These are phyloP conservation scores for Candida coquimbonensis DNA, from an alignment of 805 yeast species.

Conservation along the genomic window DNA sequence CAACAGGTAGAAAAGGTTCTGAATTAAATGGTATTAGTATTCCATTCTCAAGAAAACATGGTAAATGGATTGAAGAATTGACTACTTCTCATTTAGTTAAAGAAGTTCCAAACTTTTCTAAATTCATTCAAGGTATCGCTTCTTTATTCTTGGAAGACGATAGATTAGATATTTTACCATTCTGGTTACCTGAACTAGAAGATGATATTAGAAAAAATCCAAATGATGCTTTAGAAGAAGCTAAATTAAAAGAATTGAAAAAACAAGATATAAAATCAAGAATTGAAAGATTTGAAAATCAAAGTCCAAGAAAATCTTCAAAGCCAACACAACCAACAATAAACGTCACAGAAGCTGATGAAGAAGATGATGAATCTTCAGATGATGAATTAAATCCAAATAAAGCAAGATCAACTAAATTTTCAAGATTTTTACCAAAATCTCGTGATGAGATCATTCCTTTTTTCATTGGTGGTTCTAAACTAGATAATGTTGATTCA, in stretches of 20 bases:
- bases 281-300: slow-evolving; percentile 26
- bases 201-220: slow-evolving; percentile 71
- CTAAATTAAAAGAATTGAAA: slow-evolving; percentile 44
- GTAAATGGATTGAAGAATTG: slow-evolving; percentile 80
- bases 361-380: slow-evolving; percentile 52
- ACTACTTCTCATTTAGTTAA: slow-evolving; percentile 78
- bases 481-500: slow-evolving; percentile 56
- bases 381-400: slow-evolving; percentile 26
- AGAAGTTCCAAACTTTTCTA: slow-evolving; percentile 90
- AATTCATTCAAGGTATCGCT: slow-evolving; percentile 90
- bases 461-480: slow-evolving; percentile 35
- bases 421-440: slow-evolving; percentile 23
- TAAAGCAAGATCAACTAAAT: slow-evolving; percentile 2
- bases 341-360: slow-evolving; percentile 31
- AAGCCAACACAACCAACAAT: neutral
- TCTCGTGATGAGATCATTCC: slow-evolving; percentile 27
- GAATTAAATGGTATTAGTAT: slow-evolving; percentile 26
- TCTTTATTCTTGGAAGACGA: slow-evolving; percentile 85
- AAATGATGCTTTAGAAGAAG: slow-evolving; percentile 68
- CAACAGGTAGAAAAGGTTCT: slow-evolving; percentile 30
- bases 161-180: slow-evolving; percentile 81
- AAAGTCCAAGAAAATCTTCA: slow-evolving; percentile 1
- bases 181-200: slow-evolving; percentile 91
- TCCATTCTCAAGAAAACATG: slow-evolving; percentile 43
- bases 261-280: slow-evolving; percentile 34